Evolutionary conservation across 1,284 basidiomycete genomes (phyloP).

Genomic region (Peniophora sp.): DNA sequence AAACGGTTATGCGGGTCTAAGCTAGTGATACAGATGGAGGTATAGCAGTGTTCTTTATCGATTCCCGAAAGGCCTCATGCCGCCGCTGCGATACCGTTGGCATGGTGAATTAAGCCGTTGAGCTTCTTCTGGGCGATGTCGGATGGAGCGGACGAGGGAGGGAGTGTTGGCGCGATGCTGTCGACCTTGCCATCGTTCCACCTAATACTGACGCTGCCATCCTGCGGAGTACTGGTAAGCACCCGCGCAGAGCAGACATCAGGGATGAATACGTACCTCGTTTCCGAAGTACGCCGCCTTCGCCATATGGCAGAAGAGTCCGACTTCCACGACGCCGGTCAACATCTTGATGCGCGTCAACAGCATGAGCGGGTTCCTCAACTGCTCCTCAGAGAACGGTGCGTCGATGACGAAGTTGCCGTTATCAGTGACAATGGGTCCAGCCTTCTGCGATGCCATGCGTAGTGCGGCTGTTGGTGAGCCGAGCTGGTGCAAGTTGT

Average conservation of each 20-base stretch:
- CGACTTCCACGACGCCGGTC: conserved; percentile 96
- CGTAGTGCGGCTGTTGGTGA: conserved; percentile 64
- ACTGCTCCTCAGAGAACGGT: conserved; percentile 65
- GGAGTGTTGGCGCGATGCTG: too few species aligned
- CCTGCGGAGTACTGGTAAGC: conserved; percentile 22
- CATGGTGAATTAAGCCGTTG: too few species aligned
- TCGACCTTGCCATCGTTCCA: conserved; percentile 40
- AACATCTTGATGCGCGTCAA: conserved; percentile 76
- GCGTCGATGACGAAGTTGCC: conserved; percentile 95
- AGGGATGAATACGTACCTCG: conserved; percentile 38
- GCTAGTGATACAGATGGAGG: too few species aligned
- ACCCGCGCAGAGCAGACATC: background rate
- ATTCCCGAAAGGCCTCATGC: too few species aligned
- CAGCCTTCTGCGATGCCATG: conserved; percentile 82
- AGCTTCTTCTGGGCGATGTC: too few species aligned
- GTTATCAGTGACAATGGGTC: conserved; percentile 95
- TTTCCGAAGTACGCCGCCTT: conserved; percentile 97
- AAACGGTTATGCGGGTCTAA: too few species aligned
- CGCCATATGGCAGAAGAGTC: conserved; percentile 91
- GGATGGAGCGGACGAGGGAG: too few species aligned
- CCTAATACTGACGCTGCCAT: conserved; percentile 49
- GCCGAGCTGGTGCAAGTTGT: conserved; percentile 57
- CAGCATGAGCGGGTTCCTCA: conserved; percentile 64
- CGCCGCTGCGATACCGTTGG: too few species aligned
- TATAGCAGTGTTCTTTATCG: too few species aligned